Conservation (phyloP, 495 filamentous ascomycete species). For the Collariella sp. region DNA sequence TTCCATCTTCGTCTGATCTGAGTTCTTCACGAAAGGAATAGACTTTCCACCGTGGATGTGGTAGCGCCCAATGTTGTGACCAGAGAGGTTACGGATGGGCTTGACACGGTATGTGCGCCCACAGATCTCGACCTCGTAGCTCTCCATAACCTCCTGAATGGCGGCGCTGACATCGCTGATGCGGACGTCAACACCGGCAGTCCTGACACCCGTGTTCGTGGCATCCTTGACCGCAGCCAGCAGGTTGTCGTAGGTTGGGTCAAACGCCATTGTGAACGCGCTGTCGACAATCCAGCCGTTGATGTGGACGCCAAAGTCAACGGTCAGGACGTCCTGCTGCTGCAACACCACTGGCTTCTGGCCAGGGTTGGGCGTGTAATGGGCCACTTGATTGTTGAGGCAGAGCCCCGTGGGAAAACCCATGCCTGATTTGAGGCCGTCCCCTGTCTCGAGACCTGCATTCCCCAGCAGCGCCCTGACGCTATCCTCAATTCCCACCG, state of each 20-base stretch:
- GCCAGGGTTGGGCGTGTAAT: conserved; percentile 84
- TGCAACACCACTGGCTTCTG: conserved; percentile 66
- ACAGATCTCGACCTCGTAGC: conserved; percentile 72
- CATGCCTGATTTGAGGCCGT: conserved; percentile 70
- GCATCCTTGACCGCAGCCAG: conserved; percentile 75
- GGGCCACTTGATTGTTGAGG: conserved; percentile 79
- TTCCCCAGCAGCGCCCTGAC: conserved; percentile 74
- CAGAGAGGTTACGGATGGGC: conserved; percentile 75
- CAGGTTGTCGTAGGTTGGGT: conserved; percentile 77
- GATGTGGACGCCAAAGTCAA: conserved; percentile 87
- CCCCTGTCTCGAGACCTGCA: conserved; percentile 67
- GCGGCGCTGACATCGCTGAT: conserved; percentile 65
- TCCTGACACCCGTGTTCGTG: conserved; percentile 74
- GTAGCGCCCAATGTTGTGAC: conserved; percentile 78
- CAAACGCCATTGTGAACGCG: conserved; percentile 83
- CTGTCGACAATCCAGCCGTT: conserved; percentile 88
- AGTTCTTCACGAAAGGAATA: conserved; percentile 78
- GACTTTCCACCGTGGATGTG: conserved; percentile 82
- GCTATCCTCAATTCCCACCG: conserved; percentile 75
- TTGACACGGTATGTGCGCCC: conserved; percentile 75
- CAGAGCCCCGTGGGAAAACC: conserved; percentile 86
- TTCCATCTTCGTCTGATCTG: conserved; percentile 82
- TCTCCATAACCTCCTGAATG: conserved; percentile 85
- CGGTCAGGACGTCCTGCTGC: conserved; percentile 82
- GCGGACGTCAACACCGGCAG: conserved; percentile 74